Conservation (phyloP, 192 early-diverging fungal genomes). For the Mortierella antarctica region DNA sequence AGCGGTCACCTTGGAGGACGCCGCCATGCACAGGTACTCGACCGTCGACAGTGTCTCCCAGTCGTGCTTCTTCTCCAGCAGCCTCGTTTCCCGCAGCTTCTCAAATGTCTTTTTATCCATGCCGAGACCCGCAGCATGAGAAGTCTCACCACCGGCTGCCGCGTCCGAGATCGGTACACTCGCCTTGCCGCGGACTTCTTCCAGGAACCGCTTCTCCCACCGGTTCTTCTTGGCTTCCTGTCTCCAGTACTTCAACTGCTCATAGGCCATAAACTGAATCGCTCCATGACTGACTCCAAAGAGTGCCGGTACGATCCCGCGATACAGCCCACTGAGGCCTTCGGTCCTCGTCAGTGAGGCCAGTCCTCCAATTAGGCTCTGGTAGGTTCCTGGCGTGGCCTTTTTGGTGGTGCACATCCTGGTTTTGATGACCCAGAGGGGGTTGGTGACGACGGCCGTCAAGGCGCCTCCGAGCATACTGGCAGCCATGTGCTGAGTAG, state of each 20-base stretch:
- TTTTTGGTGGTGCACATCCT: conserved; percentile 80
- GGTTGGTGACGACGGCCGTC: conserved; percentile 80
- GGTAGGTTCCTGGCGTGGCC: conserved; percentile 68
- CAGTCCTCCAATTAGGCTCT: conserved; percentile 73
- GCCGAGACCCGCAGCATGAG: conserved; percentile 5
- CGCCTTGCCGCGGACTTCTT: conserved; percentile 26
- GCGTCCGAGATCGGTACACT: conserved; percentile 1
- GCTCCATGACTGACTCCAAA: conserved; percentile 97
- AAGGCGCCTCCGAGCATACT: conserved; percentile 61
- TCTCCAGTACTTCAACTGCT: conserved; percentile 90
- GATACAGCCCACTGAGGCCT: conserved; percentile 80
- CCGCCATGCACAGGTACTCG: conserved; percentile 88
- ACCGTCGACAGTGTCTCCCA: conserved; percentile 62
- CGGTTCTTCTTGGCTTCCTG: conserved; percentile 46
- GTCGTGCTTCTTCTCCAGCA: conserved; percentile 44
- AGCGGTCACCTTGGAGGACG: conserved; percentile 87
- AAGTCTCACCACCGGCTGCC: not conserved
- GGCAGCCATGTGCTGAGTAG: conserved; percentile 81
- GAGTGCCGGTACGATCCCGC: conserved; percentile 87
- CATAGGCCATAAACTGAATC: conserved; percentile 98
- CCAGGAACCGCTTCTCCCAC: conserved; percentile 50
- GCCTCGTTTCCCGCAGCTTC: conserved; percentile 27
- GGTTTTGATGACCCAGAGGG: conserved; percentile 88
- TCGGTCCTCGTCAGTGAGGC: conserved; percentile 68
- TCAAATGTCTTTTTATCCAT: conserved; percentile 39